Evolutionary conservation across 2,329 filamentous ascomycete genomes (phyloP).

Genomic region (Albophoma yamanashiensis): DNA sequence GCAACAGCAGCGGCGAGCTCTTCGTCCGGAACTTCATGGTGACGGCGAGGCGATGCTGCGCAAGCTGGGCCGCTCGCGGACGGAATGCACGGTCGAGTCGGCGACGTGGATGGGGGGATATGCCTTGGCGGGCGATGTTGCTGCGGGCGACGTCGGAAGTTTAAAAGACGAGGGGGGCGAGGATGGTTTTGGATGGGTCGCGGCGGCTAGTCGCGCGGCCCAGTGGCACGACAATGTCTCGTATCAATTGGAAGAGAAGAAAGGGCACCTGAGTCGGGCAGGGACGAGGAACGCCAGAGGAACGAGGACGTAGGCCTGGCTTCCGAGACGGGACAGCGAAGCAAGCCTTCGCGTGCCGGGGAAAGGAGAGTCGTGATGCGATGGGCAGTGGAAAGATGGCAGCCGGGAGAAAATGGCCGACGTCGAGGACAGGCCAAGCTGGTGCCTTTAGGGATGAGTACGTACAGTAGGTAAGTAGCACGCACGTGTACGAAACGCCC

Average conservation of each 20-base stretch:
- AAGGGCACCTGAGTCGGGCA: not conserved
- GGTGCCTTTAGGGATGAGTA: not conserved
- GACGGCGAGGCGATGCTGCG: conserved; percentile 4
- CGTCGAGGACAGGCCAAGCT: not conserved
- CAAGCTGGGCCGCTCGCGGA: not conserved
- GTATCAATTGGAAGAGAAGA: not conserved
- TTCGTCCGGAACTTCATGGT: conserved; percentile 50
- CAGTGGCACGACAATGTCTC: conserved; percentile 1
- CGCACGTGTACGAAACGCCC: too few species aligned
- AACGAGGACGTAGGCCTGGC: not conserved
- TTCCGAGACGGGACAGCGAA: not conserved
- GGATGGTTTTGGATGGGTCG: conserved; percentile 1
- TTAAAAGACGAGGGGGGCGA: not conserved
- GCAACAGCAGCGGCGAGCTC: conserved; percentile 45
- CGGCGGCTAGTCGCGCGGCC: conserved; percentile 3
- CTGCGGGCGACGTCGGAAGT: too few species aligned
- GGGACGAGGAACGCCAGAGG: not conserved
- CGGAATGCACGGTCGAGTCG: not conserved
- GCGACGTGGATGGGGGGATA: not conserved
- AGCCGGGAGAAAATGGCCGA: not conserved
- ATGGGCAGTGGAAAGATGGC: not conserved
- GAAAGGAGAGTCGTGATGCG: not conserved
- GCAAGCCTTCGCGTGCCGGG: not conserved
- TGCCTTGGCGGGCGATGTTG: not conserved
- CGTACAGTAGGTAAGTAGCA: too few species aligned